phyloP scores from a whole-genome alignment of 768 basidiomycete species.

The Rubroboletus satanas region DNA sequence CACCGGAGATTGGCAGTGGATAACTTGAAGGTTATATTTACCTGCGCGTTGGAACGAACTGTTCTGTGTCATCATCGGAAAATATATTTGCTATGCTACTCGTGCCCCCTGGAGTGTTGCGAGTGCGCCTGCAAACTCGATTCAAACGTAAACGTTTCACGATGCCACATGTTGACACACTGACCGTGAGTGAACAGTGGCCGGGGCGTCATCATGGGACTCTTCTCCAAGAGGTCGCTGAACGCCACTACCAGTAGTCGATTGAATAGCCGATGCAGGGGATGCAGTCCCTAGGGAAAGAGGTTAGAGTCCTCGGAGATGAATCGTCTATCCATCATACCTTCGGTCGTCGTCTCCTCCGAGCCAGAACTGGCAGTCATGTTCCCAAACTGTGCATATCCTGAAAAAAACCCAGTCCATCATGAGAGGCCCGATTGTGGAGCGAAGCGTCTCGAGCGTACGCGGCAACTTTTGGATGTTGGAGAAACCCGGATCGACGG shows the following conservation, averaged over 20 bases:
- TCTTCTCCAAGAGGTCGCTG: conserved; percentile 25
- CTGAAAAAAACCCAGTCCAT: conserved; percentile 34
- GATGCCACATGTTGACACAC: conserved; percentile 15
- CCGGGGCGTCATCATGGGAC: conserved; percentile 56
- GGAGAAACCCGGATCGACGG: conserved; percentile 70
- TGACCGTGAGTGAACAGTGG: conserved; percentile 47
- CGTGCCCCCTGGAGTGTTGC: conserved; percentile 30
- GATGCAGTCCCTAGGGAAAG: conserved; percentile 9
- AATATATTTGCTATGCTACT: conserved; percentile 39
- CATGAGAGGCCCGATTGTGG: background rate
- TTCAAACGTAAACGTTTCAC: background rate
- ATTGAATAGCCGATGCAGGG: conserved; percentile 1
- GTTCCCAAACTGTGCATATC: conserved; percentile 70
- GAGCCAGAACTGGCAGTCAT: conserved; percentile 18
- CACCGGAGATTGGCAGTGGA: background rate
- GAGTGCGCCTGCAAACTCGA: conserved; percentile 30
- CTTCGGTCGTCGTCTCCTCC: conserved; percentile 28
- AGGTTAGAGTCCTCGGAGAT: background rate
- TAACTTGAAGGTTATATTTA: conserved; percentile 23
- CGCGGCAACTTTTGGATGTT: conserved; percentile 76
- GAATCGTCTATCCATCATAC: background rate
- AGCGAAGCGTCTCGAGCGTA: conserved; percentile 28
- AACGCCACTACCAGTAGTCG: background rate
- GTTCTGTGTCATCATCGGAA: conserved; percentile 38
- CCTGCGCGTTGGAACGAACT: conserved; percentile 71